These are phyloP conservation scores for Clarireedia monteithiana DNA, from an alignment of 2,329 filamentous ascomycete species.

Conservation along the genomic window DNA sequence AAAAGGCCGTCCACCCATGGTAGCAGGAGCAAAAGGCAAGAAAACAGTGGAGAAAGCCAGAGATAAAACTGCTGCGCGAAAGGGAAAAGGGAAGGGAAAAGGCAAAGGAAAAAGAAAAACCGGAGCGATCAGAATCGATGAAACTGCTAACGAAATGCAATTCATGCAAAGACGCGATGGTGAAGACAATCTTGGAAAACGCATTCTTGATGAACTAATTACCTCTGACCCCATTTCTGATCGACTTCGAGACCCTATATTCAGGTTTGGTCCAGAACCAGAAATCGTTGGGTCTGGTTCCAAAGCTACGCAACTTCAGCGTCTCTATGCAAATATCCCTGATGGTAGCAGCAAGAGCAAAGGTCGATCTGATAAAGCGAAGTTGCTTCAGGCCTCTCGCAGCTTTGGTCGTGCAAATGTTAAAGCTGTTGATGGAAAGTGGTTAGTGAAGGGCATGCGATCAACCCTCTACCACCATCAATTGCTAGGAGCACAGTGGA, in stretches of 20 bases:
- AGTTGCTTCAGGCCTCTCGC: constrained; percentile 32
- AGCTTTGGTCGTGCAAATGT: constrained; percentile 34
- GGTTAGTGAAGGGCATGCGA: constrained; percentile 41
- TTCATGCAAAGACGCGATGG: neutral
- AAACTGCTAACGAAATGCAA: neutral
- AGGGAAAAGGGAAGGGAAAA: constrained; percentile 12
- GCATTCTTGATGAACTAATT: constrained; percentile 18
- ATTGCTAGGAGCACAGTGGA: constrained; percentile 43
- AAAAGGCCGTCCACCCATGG: neutral
- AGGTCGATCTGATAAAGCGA: constrained; percentile 29
- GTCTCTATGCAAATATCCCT: constrained; percentile 23
- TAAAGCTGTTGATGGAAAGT: constrained; percentile 30
- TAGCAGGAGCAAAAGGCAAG: neutral
- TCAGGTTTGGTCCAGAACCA: constrained; percentile 14
- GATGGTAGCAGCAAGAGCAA: constrained; percentile 10
- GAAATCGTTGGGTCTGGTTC: constrained; percentile 11
- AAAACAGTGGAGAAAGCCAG: constrained; percentile 1
- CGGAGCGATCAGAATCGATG: neutral
- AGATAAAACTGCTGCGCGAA: neutral
- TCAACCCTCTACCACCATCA: constrained; percentile 42
- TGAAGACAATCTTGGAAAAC: constrained; percentile 16
- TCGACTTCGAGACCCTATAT: constrained; percentile 17
- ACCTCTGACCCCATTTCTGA: constrained; percentile 19
- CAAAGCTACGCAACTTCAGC: constrained; percentile 22
- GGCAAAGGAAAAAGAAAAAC: constrained; percentile 8